These are phyloP conservation scores for Fusarium cyanostomum DNA, from an alignment of 2,329 filamentous ascomycete genomes.

Conservation along the genomic window DNA sequence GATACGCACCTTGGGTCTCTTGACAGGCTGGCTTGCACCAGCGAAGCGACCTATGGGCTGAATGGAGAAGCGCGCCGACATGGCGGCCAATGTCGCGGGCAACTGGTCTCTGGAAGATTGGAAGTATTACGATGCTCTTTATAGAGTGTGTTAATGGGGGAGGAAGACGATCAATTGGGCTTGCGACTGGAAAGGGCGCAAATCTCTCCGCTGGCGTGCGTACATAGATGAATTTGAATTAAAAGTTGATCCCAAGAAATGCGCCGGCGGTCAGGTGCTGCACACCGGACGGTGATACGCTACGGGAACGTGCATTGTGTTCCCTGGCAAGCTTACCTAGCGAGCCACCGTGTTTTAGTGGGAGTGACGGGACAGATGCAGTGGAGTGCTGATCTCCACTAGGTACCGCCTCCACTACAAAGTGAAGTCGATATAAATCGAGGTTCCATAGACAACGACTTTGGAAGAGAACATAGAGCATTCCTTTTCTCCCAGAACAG, in stretches of 20 bases:
- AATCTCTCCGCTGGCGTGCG: neutral
- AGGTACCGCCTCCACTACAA: neutral
- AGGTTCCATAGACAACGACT: too few species aligned
- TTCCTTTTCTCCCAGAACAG: too few species aligned
- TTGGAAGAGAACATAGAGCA: too few species aligned
- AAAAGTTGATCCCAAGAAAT: neutral
- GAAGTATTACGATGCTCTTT: neutral
- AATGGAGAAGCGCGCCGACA: constrained; percentile 65
- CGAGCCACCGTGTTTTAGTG: neutral
- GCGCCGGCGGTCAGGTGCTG: constrained; percentile 4
- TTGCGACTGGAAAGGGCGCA: neutral
- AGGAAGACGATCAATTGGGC: neutral
- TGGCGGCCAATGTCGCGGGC: constrained; percentile 12
- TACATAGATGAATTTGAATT: neutral
- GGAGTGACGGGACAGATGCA: neutral
- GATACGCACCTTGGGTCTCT: constrained; percentile 72
- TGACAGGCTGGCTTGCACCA: constrained; percentile 74
- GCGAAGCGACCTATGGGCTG: constrained; percentile 76
- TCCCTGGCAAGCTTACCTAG: neutral
- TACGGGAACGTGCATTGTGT: neutral
- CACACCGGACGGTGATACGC: neutral
- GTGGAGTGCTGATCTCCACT: neutral
- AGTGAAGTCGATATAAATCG: too few species aligned
- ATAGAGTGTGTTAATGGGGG: neutral
- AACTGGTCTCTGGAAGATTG: neutral